Base-by-base conservation (phyloP, 805 yeast genomes). In the Monosporozyma aerobia region DNA sequence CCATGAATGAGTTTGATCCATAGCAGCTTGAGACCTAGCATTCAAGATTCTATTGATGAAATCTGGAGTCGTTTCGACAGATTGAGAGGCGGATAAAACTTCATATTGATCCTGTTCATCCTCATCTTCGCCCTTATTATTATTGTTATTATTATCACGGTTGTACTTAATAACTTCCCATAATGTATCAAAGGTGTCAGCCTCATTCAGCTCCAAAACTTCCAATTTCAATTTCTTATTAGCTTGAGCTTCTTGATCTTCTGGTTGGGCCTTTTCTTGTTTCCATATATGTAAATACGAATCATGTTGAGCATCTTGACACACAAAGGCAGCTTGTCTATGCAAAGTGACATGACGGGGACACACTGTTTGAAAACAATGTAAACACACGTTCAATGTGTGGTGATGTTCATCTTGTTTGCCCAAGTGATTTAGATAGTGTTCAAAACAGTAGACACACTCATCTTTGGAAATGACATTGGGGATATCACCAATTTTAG, bases 1-100 rank as follows among this genome's bases (percentile, higher is more conserved):
- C 99, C 99, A 94, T 1, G 95, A 83, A 60, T 83, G 81, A 52
- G 90, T 79, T 63, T 90, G 95, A 59, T 88, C 64, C 46, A 60
- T 62, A 39, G 62, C 51, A 8, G 56, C 56, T 47, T 58, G 59
- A 3, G 71, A 65, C 56, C 63, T 63, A 8, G 68, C 61, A 23
- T 52, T 50, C 44, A 67, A 37, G 19, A 70, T 68, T 35, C 58
- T 53, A 5, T 51, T 41, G 22, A 67, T 53, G 48, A 62, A 57
- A 5, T 48, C 53, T 8, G 49, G 47, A 1, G 29, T 19, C 9
- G 40, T 23, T 7, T 44, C 33, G 22, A 13, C 40, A 14, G 33
- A 25, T n/a, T 23, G 19, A 47, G 50, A 47, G 16, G 29, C 22
- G 11, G 44, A 19, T 19, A 50, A 27, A 19, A 50, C 43, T 19